Conservation (phyloP, 495 filamentous ascomycete species). For the Apiosordaria backusii region DNA sequence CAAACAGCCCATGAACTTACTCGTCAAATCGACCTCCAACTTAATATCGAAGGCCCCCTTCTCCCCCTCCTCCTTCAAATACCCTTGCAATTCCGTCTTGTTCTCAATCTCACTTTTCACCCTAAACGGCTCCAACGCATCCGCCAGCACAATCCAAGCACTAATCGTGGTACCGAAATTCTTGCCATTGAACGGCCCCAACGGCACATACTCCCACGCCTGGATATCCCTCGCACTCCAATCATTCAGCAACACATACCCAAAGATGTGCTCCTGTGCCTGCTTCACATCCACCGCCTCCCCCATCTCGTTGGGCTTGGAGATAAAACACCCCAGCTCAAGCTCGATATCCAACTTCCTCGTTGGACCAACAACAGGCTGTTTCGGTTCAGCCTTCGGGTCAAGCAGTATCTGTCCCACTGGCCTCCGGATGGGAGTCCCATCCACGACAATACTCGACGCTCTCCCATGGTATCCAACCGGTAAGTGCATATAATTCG, state of each 20-base stretch:
- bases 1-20: slow-evolving; percentile 32
- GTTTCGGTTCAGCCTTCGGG: slow-evolving; percentile 53
- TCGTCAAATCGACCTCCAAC: slow-evolving; percentile 70
- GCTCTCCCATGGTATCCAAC: slow-evolving; percentile 86
- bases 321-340: slow-evolving; percentile 81
- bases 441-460: slow-evolving; percentile 73
- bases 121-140: slow-evolving; percentile 71
- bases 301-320: slow-evolving; percentile 62
- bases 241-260: slow-evolving; percentile 87
- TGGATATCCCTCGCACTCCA: slow-evolving; percentile 93
- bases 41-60: slow-evolving; percentile 70
- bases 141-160: slow-evolving; percentile 82
- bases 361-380: slow-evolving; percentile 60
- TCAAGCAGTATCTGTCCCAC: slow-evolving; percentile 76
- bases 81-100: slow-evolving; percentile 51
- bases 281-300: slow-evolving; percentile 54
- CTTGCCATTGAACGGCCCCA: slow-evolving; percentile 88
- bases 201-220: slow-evolving; percentile 81
- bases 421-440: slow-evolving; percentile 71
- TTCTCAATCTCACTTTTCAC: slow-evolving; percentile 39
- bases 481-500: slow-evolving; percentile 87
- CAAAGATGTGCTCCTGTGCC: slow-evolving; percentile 78
- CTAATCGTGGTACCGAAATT: slow-evolving; percentile 90
- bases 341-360: slow-evolving; percentile 80
- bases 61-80: slow-evolving; percentile 62